These are phyloP conservation scores for Saussurea involucrata DNA, from an alignment of 129 eudicot genomes.

Conservation along the genomic window DNA sequence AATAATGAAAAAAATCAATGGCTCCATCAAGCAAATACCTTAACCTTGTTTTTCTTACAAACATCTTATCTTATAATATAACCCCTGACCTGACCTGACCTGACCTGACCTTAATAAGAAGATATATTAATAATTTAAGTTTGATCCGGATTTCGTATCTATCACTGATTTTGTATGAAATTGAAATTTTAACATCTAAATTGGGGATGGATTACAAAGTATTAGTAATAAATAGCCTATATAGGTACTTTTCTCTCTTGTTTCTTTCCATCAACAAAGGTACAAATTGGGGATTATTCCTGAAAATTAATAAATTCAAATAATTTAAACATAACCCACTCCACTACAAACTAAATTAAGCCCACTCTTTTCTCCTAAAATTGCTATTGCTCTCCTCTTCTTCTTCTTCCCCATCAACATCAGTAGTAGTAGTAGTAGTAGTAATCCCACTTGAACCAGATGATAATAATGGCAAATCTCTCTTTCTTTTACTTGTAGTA, in stretches of 20 bases:
- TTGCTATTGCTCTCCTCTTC: conserved; percentile 37
- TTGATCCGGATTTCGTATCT: too few relatives aligned
- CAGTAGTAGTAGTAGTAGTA: conserved; percentile 6
- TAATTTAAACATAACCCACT: too few relatives aligned
- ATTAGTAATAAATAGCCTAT: background rate
- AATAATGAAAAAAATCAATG: too few relatives aligned
- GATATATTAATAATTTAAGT: too few relatives aligned
- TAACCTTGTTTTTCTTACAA: too few relatives aligned
- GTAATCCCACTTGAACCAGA: conserved; percentile 80
- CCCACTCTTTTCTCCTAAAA: conserved; percentile 36
- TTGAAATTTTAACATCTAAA: background rate
- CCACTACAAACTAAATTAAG: too few relatives aligned
- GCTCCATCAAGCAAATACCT: too few relatives aligned
- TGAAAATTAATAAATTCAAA: too few relatives aligned
- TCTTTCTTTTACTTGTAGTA: conserved; percentile 20
- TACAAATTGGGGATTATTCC: background rate
- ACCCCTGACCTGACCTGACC: too few relatives aligned
- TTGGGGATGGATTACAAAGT: background rate
- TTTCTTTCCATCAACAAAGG: background rate
- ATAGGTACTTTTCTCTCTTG: background rate
- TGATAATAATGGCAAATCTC: conserved; percentile 37
- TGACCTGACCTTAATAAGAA: too few relatives aligned
- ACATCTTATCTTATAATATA: too few relatives aligned
- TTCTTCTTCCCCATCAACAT: conserved; percentile 28
- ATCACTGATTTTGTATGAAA: too few relatives aligned